Evolutionary conservation across 2,329 filamentous ascomycete species (phyloP), one percentile per base, ranked within the genome.

Genomic region (Cladophialophora bantiana): DNA sequence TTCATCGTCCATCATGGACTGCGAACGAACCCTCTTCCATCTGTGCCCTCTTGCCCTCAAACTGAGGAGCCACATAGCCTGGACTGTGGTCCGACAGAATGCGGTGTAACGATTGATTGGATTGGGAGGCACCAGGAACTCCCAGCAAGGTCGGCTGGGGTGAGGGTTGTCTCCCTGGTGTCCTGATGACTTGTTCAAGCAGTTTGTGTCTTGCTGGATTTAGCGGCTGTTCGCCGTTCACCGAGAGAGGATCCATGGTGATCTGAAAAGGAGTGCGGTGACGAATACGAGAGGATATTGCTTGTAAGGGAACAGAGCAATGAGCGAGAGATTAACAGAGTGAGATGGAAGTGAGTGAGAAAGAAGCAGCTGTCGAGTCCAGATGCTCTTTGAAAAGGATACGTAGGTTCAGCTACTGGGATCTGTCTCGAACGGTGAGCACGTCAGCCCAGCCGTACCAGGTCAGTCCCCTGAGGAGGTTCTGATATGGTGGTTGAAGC

Each of bases 41-140:
- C 84, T 99, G 95, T 77, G 93, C 89, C 71, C 89, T 85, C 83
- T 96, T 97, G 77, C 94, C 95, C 78, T 93, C 89, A 77, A 99
- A 99, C 69, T 93, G 93, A 55, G 94, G 93, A 31, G 95, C 94
- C 71, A 96, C 90, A 82, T 99, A 99, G 75, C 95, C 95, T 42
- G 96, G 90, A 35, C 94, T 95, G 73, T 93, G 90, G 72, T 95
- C 95, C 20, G 93, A 92, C 66, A 98, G 83, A 64, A 94, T 85
- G 64, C 90, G 87, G 77, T 92, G 88, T 9, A 71, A 65, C 15
- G 71, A 73, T 65, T 87, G 86, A 71, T 79, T 78, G 40, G 76
- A 75, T 42, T 82, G 74, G 76, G 80, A 80, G 75, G 81, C 78
- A 64, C 86, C 83, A 13, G 91, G 89, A 26, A 94, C 85, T 73